These are phyloP conservation scores for Entomortierella chlamydospora DNA, from an alignment of 192 early-diverging fungal genomes.

Conservation along the genomic window DNA sequence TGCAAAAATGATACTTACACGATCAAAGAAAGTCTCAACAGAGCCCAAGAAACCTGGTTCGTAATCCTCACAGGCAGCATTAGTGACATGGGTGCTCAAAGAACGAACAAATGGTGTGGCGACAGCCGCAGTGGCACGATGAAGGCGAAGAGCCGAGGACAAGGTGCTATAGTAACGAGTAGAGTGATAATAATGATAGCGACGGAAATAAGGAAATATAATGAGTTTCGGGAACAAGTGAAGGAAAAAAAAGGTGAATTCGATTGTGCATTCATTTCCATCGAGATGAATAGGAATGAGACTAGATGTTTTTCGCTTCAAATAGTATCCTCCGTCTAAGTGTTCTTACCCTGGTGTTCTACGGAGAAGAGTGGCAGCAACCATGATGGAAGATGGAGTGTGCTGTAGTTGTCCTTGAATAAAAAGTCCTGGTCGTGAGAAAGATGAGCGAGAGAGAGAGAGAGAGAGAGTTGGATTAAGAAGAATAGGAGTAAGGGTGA, in stretches of 20 bases:
- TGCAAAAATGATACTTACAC: constrained; percentile 27
- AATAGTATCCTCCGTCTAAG: neutral
- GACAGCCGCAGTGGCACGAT: constrained; percentile 1
- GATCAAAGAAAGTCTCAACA: constrained; percentile 78
- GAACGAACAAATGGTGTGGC: constrained; percentile 26
- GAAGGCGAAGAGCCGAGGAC: constrained; percentile 44
- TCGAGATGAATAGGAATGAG: constrained; percentile 1
- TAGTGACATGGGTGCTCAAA: constrained; percentile 59
- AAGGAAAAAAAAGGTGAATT: too few relatives aligned
- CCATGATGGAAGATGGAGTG: neutral
- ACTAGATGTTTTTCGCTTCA: too few relatives aligned
- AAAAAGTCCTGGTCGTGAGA: neutral
- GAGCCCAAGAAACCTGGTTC: constrained; percentile 80
- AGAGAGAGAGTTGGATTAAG: neutral
- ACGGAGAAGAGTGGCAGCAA: constrained; percentile 2
- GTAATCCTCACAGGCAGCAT: constrained; percentile 68
- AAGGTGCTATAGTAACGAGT: constrained; percentile 16
- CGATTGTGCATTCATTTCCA: too few relatives aligned
- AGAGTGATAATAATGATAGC: neutral
- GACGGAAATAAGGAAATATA: neutral
- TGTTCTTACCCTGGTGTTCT: constrained; percentile 14
- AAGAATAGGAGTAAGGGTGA: neutral
- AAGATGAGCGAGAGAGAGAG: neutral
- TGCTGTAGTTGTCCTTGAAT: neutral
- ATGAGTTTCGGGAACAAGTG: neutral